Percentiles rank a stretch among this genome's conserved stretches.
These are phyloP conservation scores for Oryza coarctata DNA, from an alignment of 176 grass and related monocot species.

Conservation along the genomic window DNA sequence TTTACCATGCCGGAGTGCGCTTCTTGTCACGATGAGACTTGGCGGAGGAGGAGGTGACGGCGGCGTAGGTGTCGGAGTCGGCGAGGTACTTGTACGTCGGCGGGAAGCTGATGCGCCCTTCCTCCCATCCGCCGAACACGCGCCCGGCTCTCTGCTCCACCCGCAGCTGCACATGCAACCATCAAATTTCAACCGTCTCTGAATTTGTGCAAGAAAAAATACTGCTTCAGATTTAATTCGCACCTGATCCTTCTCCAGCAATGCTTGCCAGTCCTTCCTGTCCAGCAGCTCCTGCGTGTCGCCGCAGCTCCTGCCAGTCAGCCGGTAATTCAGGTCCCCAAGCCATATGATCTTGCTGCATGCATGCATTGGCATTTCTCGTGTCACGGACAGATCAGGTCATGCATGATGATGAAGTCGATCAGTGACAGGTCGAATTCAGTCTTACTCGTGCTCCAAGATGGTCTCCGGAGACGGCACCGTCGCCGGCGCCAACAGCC, in stretches of 20 bases:
- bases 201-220: neutral
- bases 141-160: constrained; percentile 65
- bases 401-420: neutral
- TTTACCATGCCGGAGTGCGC: constrained; percentile 79
- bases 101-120: constrained; percentile 74
- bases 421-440: no score
- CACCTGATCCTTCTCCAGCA: constrained; percentile 77
- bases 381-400: no score
- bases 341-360: constrained; percentile 88
- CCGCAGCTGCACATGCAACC: constrained; percentile 42
- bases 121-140: constrained; percentile 79
- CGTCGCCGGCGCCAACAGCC: neutral
- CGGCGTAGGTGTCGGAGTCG: constrained; percentile 73
- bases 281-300: constrained; percentile 45
- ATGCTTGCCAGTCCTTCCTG: constrained; percentile 55
- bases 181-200: neutral
- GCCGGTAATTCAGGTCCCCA: constrained; percentile 85
- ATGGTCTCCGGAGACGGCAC: constrained; percentile 61
- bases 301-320: constrained; percentile 24
- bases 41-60: constrained; percentile 24
- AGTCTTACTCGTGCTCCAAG: constrained; percentile 85
- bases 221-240: neutral
- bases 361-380: neutral
- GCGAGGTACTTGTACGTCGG: constrained; percentile 88
- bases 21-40: constrained; percentile 45